These are phyloP conservation scores for Cotoneaster glaucophyllus DNA, from an alignment of 306 rosid species.

Conservation along the genomic window DNA sequence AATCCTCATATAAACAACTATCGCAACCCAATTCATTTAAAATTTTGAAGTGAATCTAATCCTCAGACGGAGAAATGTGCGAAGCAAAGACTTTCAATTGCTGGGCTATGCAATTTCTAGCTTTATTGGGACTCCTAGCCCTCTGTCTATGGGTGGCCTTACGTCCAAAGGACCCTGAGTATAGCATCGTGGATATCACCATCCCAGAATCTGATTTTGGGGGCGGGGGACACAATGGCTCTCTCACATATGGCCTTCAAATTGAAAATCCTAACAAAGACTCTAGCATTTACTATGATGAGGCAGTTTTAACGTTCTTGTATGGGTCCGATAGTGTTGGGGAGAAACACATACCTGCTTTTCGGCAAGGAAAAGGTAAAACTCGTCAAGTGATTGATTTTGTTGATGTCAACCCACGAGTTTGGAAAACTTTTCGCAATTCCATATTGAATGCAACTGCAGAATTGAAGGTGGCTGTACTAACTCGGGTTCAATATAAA, in stretches of 20 bases:
- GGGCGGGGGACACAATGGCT: slow-evolving; percentile 10
- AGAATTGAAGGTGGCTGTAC: slow-evolving; percentile 30
- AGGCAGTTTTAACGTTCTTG: slow-evolving; percentile 20
- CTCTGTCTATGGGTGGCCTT: slow-evolving; percentile 32
- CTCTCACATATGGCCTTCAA: slow-evolving; percentile 26
- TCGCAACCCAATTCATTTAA: not conserved
- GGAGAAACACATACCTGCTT: slow-evolving; percentile 26
- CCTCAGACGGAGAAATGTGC: not conserved
- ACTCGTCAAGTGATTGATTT: not conserved
- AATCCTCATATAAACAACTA: not conserved
- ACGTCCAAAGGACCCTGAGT: slow-evolving; percentile 31
- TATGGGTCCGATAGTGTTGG: slow-evolving; percentile 31
- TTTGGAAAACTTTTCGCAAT: slow-evolving; percentile 23
- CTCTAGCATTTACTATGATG: slow-evolving; percentile 28
- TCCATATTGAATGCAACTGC: slow-evolving; percentile 35
- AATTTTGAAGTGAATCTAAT: not conserved
- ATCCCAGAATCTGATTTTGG: slow-evolving; percentile 12
- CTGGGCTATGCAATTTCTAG: slow-evolving; percentile 19
- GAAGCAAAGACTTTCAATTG: slow-evolving; percentile 18
- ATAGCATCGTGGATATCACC: slow-evolving; percentile 27
- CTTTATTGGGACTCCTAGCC: slow-evolving; percentile 28
- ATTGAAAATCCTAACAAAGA: slow-evolving; percentile 42
- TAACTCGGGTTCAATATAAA: slow-evolving; percentile 28
- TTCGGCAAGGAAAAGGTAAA: slow-evolving; percentile 21
- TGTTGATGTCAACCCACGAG: slow-evolving; percentile 10